Conservation (phyloP, 805 yeast species). For the Soucietia sequanensis region DNA sequence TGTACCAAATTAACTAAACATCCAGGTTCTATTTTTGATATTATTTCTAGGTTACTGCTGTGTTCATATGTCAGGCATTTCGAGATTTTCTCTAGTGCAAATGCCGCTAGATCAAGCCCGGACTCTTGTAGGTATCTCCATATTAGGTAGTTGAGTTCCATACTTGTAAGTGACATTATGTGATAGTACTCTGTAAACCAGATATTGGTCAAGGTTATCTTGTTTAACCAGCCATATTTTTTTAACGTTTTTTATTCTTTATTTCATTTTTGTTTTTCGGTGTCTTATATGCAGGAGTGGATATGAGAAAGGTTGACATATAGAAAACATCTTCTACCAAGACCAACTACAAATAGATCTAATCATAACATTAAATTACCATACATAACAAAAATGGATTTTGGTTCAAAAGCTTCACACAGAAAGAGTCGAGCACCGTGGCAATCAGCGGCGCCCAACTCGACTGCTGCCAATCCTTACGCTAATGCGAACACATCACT, state of each 20-base stretch:
- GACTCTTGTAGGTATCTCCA: constrained; percentile 92
- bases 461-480: constrained; percentile 23
- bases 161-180: constrained; percentile 75
- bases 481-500: constrained; percentile 21
- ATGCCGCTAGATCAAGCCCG: constrained; percentile 74
- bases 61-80: constrained; percentile 55
- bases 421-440: constrained; percentile 46
- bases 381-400: constrained; percentile 23
- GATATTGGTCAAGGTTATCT: too few species aligned
- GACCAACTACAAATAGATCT: too few species aligned
- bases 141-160: constrained; percentile 82
- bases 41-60: constrained; percentile 38
- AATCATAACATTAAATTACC: too few species aligned
- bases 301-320: too few species aligned
- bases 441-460: constrained; percentile 20
- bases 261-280: too few species aligned
- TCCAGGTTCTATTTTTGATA: constrained; percentile 65
- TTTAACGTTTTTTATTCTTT: too few species aligned
- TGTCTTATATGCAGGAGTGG: background rate
- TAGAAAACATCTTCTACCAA: too few species aligned
- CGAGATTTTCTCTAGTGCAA: constrained; percentile 76
- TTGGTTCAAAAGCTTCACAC: constrained; percentile 26
- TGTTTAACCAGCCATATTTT: too few species aligned
- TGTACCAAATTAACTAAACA: constrained; percentile 79
- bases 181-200: too few species aligned